These are phyloP conservation scores for Vitis hybrid DNA, from an alignment of 177 flowering plant species.

Conservation along the genomic window DNA sequence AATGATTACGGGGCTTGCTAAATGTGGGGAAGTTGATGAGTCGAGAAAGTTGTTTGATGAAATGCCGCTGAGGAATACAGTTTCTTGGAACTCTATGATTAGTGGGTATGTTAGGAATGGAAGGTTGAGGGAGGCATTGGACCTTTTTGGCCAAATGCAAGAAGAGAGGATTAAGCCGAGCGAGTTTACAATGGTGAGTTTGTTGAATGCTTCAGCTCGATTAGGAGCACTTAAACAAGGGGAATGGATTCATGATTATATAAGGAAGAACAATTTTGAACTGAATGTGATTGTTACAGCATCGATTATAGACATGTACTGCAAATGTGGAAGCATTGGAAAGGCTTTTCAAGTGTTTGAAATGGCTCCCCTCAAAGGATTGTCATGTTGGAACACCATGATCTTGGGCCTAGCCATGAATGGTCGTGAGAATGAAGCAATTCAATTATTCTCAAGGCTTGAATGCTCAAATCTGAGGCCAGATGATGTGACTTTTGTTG, in stretches of 20 bases:
- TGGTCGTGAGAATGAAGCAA: conserved; percentile 56
- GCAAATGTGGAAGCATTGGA: conserved; percentile 64
- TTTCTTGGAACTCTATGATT: conserved; percentile 79
- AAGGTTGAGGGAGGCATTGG: conserved; percentile 47
- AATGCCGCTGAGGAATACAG: conserved; percentile 45
- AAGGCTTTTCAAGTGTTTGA: conserved; percentile 52
- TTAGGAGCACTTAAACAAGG: conserved; percentile 73
- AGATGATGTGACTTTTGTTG: conserved; percentile 64
- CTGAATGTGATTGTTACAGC: conserved; percentile 52
- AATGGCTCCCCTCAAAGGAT: conserved; percentile 29
- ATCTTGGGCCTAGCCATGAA: conserved; percentile 70
- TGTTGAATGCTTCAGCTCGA: conserved; percentile 59
- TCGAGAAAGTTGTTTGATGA: conserved; percentile 52
- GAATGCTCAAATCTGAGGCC: conserved; percentile 44
- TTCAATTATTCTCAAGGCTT: conserved; percentile 50
- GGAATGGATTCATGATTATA: conserved; percentile 69
- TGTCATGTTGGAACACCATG: conserved; percentile 81
- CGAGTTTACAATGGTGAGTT: conserved; percentile 69
- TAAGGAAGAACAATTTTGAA: conserved; percentile 40
- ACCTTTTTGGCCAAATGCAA: conserved; percentile 62
- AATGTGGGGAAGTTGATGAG: conserved; percentile 52
- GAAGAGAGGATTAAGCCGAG: conserved; percentile 41
- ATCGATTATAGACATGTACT: conserved; percentile 76
- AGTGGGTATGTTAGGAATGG: conserved; percentile 79
- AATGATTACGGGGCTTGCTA: conserved; percentile 68